Base-by-base conservation (phyloP, 306 rosid species). In the Pyrus pyrifolia region DNA sequence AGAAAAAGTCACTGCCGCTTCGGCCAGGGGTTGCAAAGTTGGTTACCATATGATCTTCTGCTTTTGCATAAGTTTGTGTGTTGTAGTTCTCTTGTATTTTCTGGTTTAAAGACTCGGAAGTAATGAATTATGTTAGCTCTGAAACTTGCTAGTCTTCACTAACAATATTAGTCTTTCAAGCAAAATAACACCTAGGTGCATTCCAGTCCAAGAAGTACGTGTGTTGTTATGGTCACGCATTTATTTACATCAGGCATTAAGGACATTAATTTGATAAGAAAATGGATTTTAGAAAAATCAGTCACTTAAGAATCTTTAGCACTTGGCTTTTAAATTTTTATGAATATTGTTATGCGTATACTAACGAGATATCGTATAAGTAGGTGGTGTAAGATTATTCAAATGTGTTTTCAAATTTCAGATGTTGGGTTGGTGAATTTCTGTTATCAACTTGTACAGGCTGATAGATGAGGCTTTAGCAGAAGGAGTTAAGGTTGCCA, bases 1-100 rank as follows among this genome's bases (percentile, higher is more conserved):
- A 92, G 90, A 92, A 95, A 81, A 91, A 89, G 82, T 81, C 92
- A 79, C 86, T 95, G 79, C 98, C 98, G 77, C 98, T 95, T 86
- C 96, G 98, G 40, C 97, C 98, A 31, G 98, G 98, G 58, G 98
- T 95, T 78, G 97, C 92, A 83, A 95, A 92, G 97, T 95, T 82
- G 72, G 96, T 90, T 84, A 79, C 88, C 76, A 64, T 72, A 86
- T 81, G 51, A 29, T 68, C 79, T 80, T 86, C 77, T 71, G 31
- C 42, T 15, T 2, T 72, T 57, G n/a, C 30, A 35, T 55, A 51
- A 22, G 6, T 57, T 66, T 65, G 22, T 15, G 29, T 19, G 19
- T 71, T 13, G 11, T 23, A 52, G 35, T 22, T 27, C 12, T 25
- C 30, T 67, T 52, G 29, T 60, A 38, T 67, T 55, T 35, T 79